Evolutionary conservation across 768 basidiomycete genomes (phyloP).

Genomic region (Podaxis carcinomalis): DNA sequence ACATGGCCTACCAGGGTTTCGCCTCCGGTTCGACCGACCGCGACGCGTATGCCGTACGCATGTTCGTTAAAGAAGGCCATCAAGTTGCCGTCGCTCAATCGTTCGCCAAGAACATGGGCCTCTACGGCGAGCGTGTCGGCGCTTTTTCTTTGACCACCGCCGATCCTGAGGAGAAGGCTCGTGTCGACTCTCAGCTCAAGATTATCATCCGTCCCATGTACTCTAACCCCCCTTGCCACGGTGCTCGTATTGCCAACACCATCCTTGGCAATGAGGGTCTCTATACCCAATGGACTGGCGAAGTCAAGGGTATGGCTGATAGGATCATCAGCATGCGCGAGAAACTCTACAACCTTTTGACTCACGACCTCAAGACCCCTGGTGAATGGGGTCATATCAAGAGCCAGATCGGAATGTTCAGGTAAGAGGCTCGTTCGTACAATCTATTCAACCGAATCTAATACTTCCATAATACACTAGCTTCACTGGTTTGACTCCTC

Average conservation of each 20-base stretch:
- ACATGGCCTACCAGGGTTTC: conserved; percentile 99
- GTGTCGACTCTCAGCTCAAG: conserved; percentile 92
- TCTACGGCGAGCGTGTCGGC: conserved; percentile 98
- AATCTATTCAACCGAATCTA: neutral
- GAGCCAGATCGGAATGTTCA: conserved; percentile 97
- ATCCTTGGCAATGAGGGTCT: conserved; percentile 75
- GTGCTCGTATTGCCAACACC: conserved; percentile 80
- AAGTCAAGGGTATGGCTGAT: conserved; percentile 94
- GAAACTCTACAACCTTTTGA: conserved; percentile 72
- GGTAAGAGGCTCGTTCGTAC: conserved; percentile 42
- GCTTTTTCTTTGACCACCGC: conserved; percentile 81
- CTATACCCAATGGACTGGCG: conserved; percentile 83
- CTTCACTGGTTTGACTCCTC: conserved; percentile 80
- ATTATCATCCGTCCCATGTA: conserved; percentile 96
- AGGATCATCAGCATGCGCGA: conserved; percentile 93
- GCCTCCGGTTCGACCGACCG: conserved; percentile 88
- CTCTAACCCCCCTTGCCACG: conserved; percentile 94
- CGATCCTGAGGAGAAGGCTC: conserved; percentile 72
- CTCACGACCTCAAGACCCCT: conserved; percentile 80
- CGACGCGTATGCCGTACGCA: conserved; percentile 92
- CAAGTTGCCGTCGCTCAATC: conserved; percentile 90
- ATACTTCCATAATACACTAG: conserved; percentile 29
- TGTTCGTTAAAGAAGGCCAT: conserved; percentile 90
- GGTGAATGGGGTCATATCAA: conserved; percentile 95
- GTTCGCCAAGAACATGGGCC: conserved; percentile 99